A percentile compares a stretch with the other conserved stretches of the same genome.
These are phyloP conservation scores for Phytophthora rubi DNA, from an alignment of 352 stramenopile genomes.

Conservation along the genomic window DNA sequence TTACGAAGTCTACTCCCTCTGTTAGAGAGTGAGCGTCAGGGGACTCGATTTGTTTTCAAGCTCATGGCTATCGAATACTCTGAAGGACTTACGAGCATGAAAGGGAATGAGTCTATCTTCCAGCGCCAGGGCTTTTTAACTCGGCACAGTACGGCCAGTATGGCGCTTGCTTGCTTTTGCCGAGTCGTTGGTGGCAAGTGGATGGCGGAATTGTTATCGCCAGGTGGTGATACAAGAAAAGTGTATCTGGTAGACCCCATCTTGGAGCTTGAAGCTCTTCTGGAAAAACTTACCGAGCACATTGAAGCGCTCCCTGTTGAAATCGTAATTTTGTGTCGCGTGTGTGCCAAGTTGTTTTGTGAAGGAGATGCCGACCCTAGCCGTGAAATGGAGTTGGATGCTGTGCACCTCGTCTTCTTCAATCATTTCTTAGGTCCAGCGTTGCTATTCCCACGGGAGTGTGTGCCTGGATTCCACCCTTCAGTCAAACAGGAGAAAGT, in stretches of 20 bases:
- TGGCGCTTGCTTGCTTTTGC: conserved; percentile 43
- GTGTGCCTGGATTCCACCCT: conserved; percentile 7
- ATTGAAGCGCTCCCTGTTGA: conserved; percentile 47
- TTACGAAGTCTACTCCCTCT: conserved; percentile 53
- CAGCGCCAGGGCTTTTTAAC: conserved; percentile 34
- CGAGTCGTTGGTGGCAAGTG: conserved; percentile 41
- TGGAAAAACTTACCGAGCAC: conserved; percentile 37
- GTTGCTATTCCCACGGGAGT: conserved; percentile 39
- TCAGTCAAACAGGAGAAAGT: conserved; percentile 20
- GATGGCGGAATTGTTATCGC: conserved; percentile 27
- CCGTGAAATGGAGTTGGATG: conserved; percentile 20
- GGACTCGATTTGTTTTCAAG: conserved; percentile 55
- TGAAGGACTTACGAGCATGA: conserved; percentile 9
- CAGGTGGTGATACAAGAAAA: background rate
- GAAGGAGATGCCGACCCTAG: background rate
- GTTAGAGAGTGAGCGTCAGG: conserved; percentile 56
- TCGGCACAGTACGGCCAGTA: conserved; percentile 43
- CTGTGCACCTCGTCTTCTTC: conserved; percentile 78
- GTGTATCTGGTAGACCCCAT: background rate
- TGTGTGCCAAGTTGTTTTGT: conserved; percentile 37
- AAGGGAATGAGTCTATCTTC: conserved; percentile 5
- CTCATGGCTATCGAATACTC: conserved; percentile 50
- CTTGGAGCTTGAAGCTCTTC: conserved; percentile 23
- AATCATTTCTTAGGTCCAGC: conserved; percentile 69
- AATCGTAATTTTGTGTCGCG: conserved; percentile 63